Evolutionary conservation across 345 rosid species (phyloP).

Genomic region (Citrus trifoliata): DNA sequence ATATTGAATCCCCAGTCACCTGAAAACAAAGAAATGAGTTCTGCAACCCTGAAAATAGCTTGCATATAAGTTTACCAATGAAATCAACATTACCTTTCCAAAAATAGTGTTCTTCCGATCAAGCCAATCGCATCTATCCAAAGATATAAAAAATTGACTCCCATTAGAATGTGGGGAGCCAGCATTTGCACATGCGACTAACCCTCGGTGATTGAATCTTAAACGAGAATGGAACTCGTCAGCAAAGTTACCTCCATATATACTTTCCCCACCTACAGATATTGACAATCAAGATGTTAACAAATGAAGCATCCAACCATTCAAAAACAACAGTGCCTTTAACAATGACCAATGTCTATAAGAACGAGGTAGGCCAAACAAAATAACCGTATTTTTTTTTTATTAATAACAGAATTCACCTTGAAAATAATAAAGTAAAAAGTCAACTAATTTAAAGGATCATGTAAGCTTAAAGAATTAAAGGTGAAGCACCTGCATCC

Average conservation of each 20-base stretch:
- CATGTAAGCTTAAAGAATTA: background rate
- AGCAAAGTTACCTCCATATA: constrained; percentile 61
- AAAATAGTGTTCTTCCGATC: constrained; percentile 78
- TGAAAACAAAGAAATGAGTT: constrained; percentile 28
- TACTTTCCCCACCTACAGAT: constrained; percentile 73
- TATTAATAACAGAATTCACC: background rate
- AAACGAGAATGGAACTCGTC: constrained; percentile 90
- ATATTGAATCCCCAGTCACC: constrained; percentile 91
- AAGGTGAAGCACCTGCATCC: background rate
- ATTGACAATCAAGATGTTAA: background rate
- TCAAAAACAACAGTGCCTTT: background rate
- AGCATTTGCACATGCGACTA: constrained; percentile 92
- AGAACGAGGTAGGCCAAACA: background rate
- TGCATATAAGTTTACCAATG: background rate
- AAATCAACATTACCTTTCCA: constrained; percentile 61
- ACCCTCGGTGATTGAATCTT: constrained; percentile 85
- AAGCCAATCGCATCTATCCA: constrained; percentile 95
- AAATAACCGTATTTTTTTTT: background rate
- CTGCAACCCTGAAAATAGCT: background rate
- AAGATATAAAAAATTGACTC: constrained; percentile 86
- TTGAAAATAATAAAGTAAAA: background rate
- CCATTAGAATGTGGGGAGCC: constrained; percentile 83
- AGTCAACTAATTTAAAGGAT: background rate
- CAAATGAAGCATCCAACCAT: background rate
- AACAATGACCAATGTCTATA: background rate